Conservation (phyloP, 202 grass and related monocot genomes). For the Schoenoplectus triqueter region DNA sequence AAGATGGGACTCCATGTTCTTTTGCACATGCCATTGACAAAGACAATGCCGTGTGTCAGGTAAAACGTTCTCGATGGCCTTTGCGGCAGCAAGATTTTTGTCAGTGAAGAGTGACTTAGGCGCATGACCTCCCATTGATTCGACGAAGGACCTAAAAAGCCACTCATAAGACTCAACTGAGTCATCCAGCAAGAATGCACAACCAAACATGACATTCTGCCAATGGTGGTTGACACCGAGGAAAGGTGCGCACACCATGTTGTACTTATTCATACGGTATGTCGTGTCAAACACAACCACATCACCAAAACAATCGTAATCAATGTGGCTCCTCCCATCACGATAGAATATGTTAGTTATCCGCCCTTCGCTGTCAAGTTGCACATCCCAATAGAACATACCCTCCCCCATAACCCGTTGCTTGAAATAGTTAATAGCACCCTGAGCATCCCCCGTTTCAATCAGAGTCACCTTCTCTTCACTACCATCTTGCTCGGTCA, state of each 20-base stretch:
- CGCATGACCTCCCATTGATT: slow-evolving; percentile 62
- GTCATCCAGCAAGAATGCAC: slow-evolving; percentile 75
- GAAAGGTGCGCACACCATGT: slow-evolving; percentile 71
- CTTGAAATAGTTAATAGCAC: slow-evolving; percentile 62
- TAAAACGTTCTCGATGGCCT: slow-evolving; percentile 66
- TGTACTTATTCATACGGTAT: slow-evolving; percentile 65
- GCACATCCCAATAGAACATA: slow-evolving; percentile 77
- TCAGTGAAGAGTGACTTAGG: slow-evolving; percentile 83
- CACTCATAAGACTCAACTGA: slow-evolving; percentile 61
- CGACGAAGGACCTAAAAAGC: slow-evolving; percentile 72
- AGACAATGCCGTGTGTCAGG: slow-evolving; percentile 59
- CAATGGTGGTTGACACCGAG: slow-evolving; percentile 67
- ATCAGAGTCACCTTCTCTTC: slow-evolving; percentile 47
- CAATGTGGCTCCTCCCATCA: slow-evolving; percentile 60
- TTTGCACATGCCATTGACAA: slow-evolving; percentile 58
- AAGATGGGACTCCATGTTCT: slow-evolving; percentile 57
- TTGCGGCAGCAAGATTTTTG: slow-evolving; percentile 56
- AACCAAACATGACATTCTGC: slow-evolving; percentile 72
- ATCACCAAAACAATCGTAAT: slow-evolving; percentile 74
- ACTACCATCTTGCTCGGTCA: slow-evolving; percentile 13
- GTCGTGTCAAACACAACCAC: slow-evolving; percentile 71
- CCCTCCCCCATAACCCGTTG: slow-evolving; percentile 51
- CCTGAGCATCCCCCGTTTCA: slow-evolving; percentile 59
- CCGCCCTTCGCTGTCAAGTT: slow-evolving; percentile 61
- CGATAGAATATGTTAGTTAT: slow-evolving; percentile 73